A percentile compares a stretch with the other conserved stretches of the same genome.
Evolutionary conservation across 2,329 filamentous ascomycete species (phyloP).

Genomic region (Fusarium xyrophilum): DNA sequence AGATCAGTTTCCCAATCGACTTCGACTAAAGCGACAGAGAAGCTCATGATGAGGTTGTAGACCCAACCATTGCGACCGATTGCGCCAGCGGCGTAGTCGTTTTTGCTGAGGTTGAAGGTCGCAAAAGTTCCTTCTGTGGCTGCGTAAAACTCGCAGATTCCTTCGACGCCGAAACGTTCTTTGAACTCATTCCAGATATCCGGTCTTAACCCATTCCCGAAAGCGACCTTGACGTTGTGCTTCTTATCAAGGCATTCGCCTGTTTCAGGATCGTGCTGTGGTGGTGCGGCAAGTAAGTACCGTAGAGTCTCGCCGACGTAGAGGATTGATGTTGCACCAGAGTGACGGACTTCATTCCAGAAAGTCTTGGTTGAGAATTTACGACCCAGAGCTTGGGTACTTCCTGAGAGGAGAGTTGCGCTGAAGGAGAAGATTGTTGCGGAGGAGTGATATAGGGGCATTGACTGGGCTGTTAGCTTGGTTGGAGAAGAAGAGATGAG

Average conservation of each 20-base stretch:
- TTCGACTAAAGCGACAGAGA: conserved; percentile 65
- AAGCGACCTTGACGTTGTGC: conserved; percentile 75
- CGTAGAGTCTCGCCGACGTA: conserved; percentile 90
- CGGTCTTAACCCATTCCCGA: conserved; percentile 84
- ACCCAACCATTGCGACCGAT: conserved; percentile 76
- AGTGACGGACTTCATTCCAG: conserved; percentile 76
- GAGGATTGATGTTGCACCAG: conserved; percentile 77
- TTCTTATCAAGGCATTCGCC: conserved; percentile 74
- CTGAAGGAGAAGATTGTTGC: conserved; percentile 74
- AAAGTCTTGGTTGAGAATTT: conserved; percentile 81
- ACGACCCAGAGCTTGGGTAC: conserved; percentile 74
- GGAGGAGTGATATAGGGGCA: conserved; percentile 89
- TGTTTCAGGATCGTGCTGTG: conserved; percentile 66
- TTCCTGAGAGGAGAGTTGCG: conserved; percentile 64
- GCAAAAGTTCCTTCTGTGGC: conserved; percentile 75
- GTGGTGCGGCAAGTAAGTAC: conserved; percentile 75
- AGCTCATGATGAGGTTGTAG: conserved; percentile 60
- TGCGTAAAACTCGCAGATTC: conserved; percentile 81
- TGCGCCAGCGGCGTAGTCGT: conserved; percentile 76
- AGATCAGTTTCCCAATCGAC: conserved; percentile 75
- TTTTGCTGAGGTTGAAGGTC: conserved; percentile 75
- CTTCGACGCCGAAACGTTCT: conserved; percentile 76
- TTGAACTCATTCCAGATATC: conserved; percentile 88
- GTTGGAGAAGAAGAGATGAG: background rate
- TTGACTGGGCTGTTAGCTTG: conserved; percentile 60